phyloP scores from a whole-genome alignment of 2,329 filamentous ascomycete genomes.

The Dothidotthia symphoricarpi region DNA sequence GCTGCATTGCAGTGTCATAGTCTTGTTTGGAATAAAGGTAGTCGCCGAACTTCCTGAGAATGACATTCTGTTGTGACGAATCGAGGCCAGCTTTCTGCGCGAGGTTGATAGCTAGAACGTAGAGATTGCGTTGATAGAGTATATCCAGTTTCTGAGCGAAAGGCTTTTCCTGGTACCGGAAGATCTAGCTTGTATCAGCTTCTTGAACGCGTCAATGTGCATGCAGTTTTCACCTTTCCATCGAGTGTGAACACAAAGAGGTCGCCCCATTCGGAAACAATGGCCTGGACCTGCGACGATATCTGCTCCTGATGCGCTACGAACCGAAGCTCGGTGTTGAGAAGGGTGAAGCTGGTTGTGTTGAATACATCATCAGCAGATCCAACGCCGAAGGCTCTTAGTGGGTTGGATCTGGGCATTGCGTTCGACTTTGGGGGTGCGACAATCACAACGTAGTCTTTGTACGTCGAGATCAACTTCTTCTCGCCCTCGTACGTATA shows the following conservation, averaged over 20 bases:
- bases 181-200: slow-evolving; percentile 57
- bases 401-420: slow-evolving; percentile 56
- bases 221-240: slow-evolving; percentile 67
- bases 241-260: slow-evolving; percentile 88
- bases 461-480: slow-evolving; percentile 73
- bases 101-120: slow-evolving; percentile 84
- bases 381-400: slow-evolving; percentile 71
- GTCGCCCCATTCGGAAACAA: slow-evolving; percentile 88
- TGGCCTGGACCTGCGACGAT: slow-evolving; percentile 71
- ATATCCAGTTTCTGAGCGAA: slow-evolving; percentile 90
- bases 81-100: slow-evolving; percentile 87
- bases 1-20: slow-evolving; percentile 98
- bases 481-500: slow-evolving; percentile 92
- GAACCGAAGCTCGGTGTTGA: slow-evolving; percentile 90
- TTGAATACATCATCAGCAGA: slow-evolving; percentile 77
- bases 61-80: slow-evolving; percentile 77
- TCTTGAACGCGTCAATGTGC: background rate
- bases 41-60: slow-evolving; percentile 91
- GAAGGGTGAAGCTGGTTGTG: slow-evolving; percentile 80
- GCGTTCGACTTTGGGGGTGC: slow-evolving; percentile 68
- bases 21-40: slow-evolving; percentile 92
- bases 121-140: slow-evolving; percentile 90
- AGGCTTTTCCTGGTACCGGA: slow-evolving; percentile 85
- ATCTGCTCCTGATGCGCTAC: slow-evolving; percentile 86
- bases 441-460: slow-evolving; percentile 82